Base-by-base conservation (phyloP, 2,329 filamentous ascomycete species). In the Tothia fuscella region DNA sequence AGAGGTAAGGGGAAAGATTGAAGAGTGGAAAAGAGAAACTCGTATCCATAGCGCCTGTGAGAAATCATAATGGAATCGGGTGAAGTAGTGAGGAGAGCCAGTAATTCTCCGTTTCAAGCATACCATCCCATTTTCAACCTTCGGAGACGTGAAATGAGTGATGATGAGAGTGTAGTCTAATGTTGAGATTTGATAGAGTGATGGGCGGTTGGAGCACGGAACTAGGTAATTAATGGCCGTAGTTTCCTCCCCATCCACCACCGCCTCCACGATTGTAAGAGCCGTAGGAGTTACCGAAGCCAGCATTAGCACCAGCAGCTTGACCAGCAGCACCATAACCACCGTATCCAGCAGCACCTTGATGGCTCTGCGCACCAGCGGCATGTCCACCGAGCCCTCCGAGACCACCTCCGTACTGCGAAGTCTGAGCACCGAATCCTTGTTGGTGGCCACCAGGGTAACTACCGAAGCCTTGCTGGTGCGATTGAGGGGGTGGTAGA, bases 401-500 rank as follows among this genome's bases (percentile, higher is more conserved):
- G 6, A 36, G 36, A 16, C 46, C 31, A 5, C 44, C 43, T 13
- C 44, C 45, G 13, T 22, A 35, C 21, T 46, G 47, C 24, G 46
- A 37, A 3, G 44, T 28, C n/a, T 14, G 28, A n/a, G 21, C 30
- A 47, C 60, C 61, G 47, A 67, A 65, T 25, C 61, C 59, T 26
- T 59, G 55, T 31, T 56, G 51, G 29, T 54, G 63, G 41, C 71
- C 67, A 44, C 63, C 60, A 22, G 70, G 70, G 48, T 77, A 78
- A 33, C 64, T 67, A 40, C 70, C 69, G 49, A 74, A 76, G 12
- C 44, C 45, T 54, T 72, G 70, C 53, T 77, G 73, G 38, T 73
- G 70, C 22, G 63, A 66, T 55, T 72, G 71, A 39, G 72, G 67
- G 33, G 68, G 67, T 35, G 72, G 71, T 36, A 73, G 60, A 22